phyloP scores from a whole-genome alignment of 345 rosid species.

The Cardiospermum halicacabum region DNA sequence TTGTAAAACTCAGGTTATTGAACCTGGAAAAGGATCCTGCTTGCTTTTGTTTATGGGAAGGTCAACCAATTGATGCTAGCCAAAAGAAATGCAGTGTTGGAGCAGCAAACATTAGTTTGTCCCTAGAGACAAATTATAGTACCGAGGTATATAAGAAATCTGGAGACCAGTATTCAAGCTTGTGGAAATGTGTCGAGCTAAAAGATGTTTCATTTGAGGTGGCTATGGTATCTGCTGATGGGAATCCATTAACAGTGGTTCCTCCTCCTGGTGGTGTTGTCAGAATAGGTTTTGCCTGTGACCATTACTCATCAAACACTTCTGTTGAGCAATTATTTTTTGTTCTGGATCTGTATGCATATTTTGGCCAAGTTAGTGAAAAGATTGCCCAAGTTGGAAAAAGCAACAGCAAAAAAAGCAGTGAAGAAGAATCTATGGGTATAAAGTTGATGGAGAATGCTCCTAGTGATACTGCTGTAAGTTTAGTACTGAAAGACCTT shows the following conservation, averaged over 20 bases:
- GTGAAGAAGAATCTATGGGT: slow-evolving; percentile 29
- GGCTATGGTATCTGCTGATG: slow-evolving; percentile 96
- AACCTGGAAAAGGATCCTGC: slow-evolving; percentile 97
- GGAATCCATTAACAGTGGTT: slow-evolving; percentile 61
- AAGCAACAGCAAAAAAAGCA: slow-evolving; percentile 39
- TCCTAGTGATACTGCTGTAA: slow-evolving; percentile 94
- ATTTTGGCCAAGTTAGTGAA: slow-evolving; percentile 77
- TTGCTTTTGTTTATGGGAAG: slow-evolving; percentile 86
- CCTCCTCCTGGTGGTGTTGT: slow-evolving; percentile 99
- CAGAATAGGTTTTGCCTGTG: slow-evolving; percentile 81
- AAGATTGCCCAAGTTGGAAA: slow-evolving; percentile 68
- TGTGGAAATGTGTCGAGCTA: slow-evolving; percentile 83
- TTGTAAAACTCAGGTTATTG: slow-evolving; percentile 59
- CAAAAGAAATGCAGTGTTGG: slow-evolving; percentile 82
- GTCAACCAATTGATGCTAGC: slow-evolving; percentile 95
- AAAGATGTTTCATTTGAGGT: slow-evolving; percentile 63
- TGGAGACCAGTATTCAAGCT: slow-evolving; percentile 35
- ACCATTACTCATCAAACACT: slow-evolving; percentile 77
- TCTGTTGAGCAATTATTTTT: slow-evolving; percentile 95
- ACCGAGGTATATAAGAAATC: slow-evolving; percentile 30
- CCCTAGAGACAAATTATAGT: slow-evolving; percentile 60
- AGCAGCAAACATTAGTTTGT: slow-evolving; percentile 63
- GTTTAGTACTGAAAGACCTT: slow-evolving; percentile 61
- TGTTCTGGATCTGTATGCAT: slow-evolving; percentile 78
- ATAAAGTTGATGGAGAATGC: slow-evolving; percentile 76